Base-by-base conservation (phyloP, 805 yeast genomes). In the Wickerhamiella kurtzmanii region DNA sequence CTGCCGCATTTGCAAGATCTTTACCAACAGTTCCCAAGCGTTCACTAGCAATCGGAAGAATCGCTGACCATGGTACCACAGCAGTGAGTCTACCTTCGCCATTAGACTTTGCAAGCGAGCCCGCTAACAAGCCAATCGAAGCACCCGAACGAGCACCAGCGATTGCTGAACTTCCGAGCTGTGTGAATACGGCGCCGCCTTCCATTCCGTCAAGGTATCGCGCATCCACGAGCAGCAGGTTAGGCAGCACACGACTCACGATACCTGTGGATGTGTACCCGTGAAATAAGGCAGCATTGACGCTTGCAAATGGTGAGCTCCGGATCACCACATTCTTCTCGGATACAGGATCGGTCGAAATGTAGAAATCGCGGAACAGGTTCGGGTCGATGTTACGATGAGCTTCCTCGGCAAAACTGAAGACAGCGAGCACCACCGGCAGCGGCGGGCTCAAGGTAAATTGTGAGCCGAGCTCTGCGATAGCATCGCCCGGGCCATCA, bases 121-220 rank as follows among this genome's bases (percentile, higher is more conserved):
- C 65, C 5, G 50, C 56, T 2, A 62, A 57, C 25, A 64, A 42
- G 2, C 67, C 67, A 4, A 60, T 41, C 3, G 54, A 47, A 9
- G 44, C 41, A 3, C 48, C 48, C 2, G 25, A 38, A 15, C 47
- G 35, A 6, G 38, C 41, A 9, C 17, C 18, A 8, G 15, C 19
- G 18, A 19, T 6, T 5, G 20, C 41, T 36, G 22, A 28, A 18
- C 45, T 40, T 2, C 25, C 21, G 9, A 36, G 28, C 18, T 43
- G 44, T 2, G 38, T 28, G 22, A 25, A 44, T 5, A 52, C 60
- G 3, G 54, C 28, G 13, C 62, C 67, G 11, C 67, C 67, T 19
- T 61, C 62, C 68, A 64, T 64, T 11, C 66, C 64, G 15, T 62
- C 67, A 4, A 64, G 51, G 44, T 47, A 64, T 19, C 66, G 46